phyloP scores from a whole-genome alignment of 805 yeast genomes.

The Wickerhamomyces chambardii region DNA sequence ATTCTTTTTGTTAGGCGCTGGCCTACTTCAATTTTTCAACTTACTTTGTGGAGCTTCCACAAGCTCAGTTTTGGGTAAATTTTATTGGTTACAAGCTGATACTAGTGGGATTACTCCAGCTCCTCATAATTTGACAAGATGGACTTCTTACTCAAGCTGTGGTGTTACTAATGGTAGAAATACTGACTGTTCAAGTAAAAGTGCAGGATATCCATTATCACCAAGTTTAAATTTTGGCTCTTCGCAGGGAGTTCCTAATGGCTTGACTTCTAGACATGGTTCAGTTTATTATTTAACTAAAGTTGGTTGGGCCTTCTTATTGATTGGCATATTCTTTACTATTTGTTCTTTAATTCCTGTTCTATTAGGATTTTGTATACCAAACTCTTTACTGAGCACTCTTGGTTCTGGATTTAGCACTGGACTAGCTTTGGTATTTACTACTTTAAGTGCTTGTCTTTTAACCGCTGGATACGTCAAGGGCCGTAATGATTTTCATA shows the following conservation, averaged over 20 bases:
- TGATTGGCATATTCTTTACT: conserved; percentile 48
- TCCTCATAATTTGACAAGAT: conserved; percentile 41
- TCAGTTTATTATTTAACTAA: conserved; percentile 60
- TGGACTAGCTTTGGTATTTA: conserved; percentile 31
- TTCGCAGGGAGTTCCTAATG: conserved; percentile 39
- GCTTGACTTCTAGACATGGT: conserved; percentile 37
- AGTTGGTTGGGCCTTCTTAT: conserved; percentile 55
- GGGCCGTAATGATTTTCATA: conserved; percentile 39
- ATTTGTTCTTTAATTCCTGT: conserved; percentile 35
- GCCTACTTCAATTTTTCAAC: conserved; percentile 48
- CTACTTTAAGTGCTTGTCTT: conserved; percentile 34
- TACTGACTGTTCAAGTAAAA: conserved; percentile 38
- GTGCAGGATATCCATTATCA: conserved; percentile 80
- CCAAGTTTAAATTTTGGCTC: conserved; percentile 69
- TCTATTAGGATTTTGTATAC: conserved; percentile 13
- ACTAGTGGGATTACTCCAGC: conserved; percentile 39
- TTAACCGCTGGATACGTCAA: conserved; percentile 47
- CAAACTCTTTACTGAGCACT: conserved; percentile 8
- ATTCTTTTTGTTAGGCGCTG: conserved; percentile 34
- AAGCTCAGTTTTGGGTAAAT: conserved; percentile 44
- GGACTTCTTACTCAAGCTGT: conserved; percentile 75
- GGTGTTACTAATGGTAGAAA: conserved; percentile 34
- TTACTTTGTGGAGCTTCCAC: conserved; percentile 57
- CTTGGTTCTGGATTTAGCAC: conserved; percentile 14
- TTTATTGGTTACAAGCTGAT: conserved; percentile 77